phyloP scores from a whole-genome alignment of 495 filamentous ascomycete genomes.

The Evansstolkia leycettana region DNA sequence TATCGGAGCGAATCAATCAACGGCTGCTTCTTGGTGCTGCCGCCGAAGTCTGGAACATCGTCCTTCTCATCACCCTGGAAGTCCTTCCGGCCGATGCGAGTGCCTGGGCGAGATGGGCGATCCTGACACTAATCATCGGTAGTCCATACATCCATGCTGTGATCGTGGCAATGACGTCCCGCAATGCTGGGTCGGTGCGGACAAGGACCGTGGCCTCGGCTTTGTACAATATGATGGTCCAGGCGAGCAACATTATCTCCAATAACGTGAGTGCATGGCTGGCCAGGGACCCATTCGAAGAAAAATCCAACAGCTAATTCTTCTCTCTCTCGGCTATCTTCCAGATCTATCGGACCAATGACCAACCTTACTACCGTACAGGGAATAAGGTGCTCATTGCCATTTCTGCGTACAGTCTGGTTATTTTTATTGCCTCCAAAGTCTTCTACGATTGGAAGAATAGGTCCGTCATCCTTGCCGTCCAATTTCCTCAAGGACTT shows the following conservation, averaged over 20 bases:
- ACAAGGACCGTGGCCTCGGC: conserved; percentile 51
- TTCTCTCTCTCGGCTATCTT: background rate
- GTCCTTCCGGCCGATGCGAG: conserved; percentile 20
- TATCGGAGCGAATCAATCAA: conserved; percentile 41
- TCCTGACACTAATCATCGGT: conserved; percentile 40
- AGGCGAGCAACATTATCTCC: conserved; percentile 48
- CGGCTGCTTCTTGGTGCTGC: conserved; percentile 39
- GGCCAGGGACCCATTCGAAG: background rate
- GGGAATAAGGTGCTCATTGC: conserved; percentile 55
- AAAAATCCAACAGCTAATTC: conserved; percentile 2
- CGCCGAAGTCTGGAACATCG: conserved; percentile 43
- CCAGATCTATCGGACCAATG: conserved; percentile 50
- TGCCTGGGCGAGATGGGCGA: conserved; percentile 40
- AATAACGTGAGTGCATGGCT: conserved; percentile 38
- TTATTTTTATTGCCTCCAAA: conserved; percentile 44
- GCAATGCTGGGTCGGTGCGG: conserved; percentile 55
- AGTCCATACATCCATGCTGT: conserved; percentile 56
- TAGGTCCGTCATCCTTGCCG: conserved; percentile 24
- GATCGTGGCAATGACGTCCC: conserved; percentile 52
- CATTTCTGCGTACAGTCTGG: conserved; percentile 39
- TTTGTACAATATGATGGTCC: conserved; percentile 68
- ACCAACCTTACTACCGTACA: conserved; percentile 52
- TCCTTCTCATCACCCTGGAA: conserved; percentile 39
- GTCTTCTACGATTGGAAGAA: conserved; percentile 54
- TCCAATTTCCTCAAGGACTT: background rate